Evolutionary conservation across 805 yeast species (phyloP), one percentile per base, ranked within the genome.

Genomic region (Starmerella floris): DNA sequence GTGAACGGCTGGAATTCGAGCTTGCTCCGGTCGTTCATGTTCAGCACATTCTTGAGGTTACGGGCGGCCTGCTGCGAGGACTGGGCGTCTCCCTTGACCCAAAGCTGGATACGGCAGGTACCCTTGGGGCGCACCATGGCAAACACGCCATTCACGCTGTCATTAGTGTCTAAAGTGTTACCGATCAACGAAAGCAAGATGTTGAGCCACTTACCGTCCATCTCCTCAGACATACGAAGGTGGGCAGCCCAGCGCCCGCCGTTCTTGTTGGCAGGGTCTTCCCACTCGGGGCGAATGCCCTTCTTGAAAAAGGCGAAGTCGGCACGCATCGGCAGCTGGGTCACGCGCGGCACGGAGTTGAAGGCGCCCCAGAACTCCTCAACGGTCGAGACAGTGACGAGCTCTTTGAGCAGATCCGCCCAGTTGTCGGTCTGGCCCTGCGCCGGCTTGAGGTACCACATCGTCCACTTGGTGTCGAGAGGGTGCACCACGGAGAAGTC

Each of bases 351-450:
- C 55, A 91, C 79, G 34, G 93, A 81, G 65, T 91, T 87, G 70
- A 76, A 82, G 52, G 88, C 80, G 22, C 97, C 98, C 98, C 98
- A 91, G 69, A 91, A 91, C 64, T 88, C 96, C 69, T 91, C 98
- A 40, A 91, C 97, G n/a, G 95, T 77, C 42, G 77, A 73, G 56
- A 91, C 84, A 21, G 93, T 76, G 54, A 85, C 88, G 40, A 91
- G 93, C 44, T 95, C 93, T 68, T 85, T 85, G 59, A 91, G 72
- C 52, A 85, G 72, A 58, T 87, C 94, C 42, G 83, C 74, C 97
- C 97, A 88, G 56, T 83, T 76, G 66, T 84, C 94, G 52, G 68
- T 68, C 28, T 51, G 48, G 58, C 77, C 81, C 47, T 77, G 75
- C 48, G 83, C 78, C 48, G 98, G 97, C 68, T 85, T 85, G 46